Base-by-base conservation (phyloP, 805 yeast species). In the Myxozyma neglecta region DNA sequence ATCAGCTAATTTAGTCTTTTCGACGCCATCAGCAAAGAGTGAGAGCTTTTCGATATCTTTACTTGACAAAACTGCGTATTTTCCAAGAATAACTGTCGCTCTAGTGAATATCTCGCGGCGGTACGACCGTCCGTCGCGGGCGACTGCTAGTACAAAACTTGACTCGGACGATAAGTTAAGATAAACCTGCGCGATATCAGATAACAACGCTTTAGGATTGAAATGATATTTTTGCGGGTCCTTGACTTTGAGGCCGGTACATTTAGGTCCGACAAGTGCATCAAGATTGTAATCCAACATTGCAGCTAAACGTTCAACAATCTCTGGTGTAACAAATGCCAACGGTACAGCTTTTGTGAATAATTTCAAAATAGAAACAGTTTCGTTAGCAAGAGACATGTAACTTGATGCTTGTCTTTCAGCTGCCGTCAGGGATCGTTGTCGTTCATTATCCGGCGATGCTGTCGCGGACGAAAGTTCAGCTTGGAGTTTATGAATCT, bases 261-360 rank as follows among this genome's bases (percentile, higher is more conserved):
- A 92, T 71, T 88, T 88, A 14, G 98, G 97, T 0, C 99, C 99
- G 32, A 91, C 97, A 74, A 94, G 79, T n/a, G 93, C 90, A 53
- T 85, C 88, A 64, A 94, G 78, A 72, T 94, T 94, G 75, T 92
- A 93, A 76, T 94, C 88, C 72, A 94, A 79, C 99, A 94, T 94
- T 50, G 96, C 91, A 0, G 99, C 96, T 65, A 94, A 79, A 74
- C 99, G 82, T 70, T 91, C 97, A 46, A 93, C 97, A 70, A 94
- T 86, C 75, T 94, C 99, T 1, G 89, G 85, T 47, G 90, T 87
- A 3, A 85, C 84, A 75, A 94, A 94, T 0, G 96, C 93, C 55
- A 78, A 80, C 8, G 98, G 97, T 9, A 90, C 89, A 65, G 93
- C 93, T 61, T 83, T 80, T 0, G 98, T 90, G 72, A 92, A 94